Percentiles rank a stretch among this genome's conserved stretches.
Conservation (phyloP, 345 rosid genomes). For the Salix viminalis region DNA sequence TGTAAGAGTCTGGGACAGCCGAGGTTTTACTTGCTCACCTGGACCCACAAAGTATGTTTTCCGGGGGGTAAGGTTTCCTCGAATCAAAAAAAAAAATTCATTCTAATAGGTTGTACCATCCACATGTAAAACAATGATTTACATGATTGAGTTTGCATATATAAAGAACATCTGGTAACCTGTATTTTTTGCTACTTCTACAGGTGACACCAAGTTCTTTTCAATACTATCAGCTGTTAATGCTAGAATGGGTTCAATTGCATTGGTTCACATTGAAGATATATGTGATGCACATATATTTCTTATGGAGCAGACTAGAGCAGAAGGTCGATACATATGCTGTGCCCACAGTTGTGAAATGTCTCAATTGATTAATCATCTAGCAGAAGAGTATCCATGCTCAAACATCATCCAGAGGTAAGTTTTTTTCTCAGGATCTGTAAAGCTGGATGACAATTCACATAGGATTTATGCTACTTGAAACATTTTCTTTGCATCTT, state of each 20-base stretch:
- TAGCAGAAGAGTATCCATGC: conserved; percentile 33
- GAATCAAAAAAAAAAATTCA: no score
- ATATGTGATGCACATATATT: conserved; percentile 67
- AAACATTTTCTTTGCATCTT: neutral
- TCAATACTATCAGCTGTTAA: conserved; percentile 61
- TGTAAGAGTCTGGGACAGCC: no score
- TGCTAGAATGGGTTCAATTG: conserved; percentile 70
- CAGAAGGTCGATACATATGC: conserved; percentile 65
- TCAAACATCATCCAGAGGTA: conserved; percentile 34
- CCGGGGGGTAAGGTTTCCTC: no score
- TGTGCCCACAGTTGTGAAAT: conserved; percentile 40
- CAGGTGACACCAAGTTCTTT: conserved; percentile 54
- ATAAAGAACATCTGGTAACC: neutral
- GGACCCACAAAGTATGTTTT: no score
- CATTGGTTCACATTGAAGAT: conserved; percentile 74
- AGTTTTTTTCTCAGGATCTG: neutral
- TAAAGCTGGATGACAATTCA: neutral
- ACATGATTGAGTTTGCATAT: neutral
- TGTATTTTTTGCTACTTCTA: conserved; percentile 1
- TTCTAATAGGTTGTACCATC: no score
- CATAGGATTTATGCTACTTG: neutral
- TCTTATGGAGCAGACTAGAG: conserved; percentile 50
- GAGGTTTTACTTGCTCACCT: no score
- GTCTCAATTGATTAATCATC: conserved; percentile 39
- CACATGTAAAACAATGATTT: no score